Evolutionary conservation across 108 stramenopile genomes (phyloP).

Genomic region (Stephanodiscus triporus): DNA sequence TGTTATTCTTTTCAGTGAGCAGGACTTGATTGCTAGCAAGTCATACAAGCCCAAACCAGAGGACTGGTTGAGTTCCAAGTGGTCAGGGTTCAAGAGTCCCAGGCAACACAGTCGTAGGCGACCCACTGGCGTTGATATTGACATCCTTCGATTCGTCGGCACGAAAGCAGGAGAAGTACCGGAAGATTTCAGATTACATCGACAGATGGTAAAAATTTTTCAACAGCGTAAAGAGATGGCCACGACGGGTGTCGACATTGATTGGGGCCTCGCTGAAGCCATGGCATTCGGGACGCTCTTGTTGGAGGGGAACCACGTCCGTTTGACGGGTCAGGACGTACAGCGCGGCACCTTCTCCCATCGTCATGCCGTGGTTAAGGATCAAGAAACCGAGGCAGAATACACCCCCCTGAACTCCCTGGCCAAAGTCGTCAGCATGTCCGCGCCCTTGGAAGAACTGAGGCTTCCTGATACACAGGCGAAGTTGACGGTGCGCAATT

Average conservation of each 20-base stretch:
- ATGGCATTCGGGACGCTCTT: conserved; percentile 96
- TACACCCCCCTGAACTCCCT: conserved; percentile 93
- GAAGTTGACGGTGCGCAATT: conserved; percentile 91
- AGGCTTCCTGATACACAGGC: conserved; percentile 86
- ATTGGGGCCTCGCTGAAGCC: conserved; percentile 99
- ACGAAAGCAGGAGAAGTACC: conserved; percentile 84
- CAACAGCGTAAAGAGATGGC: conserved; percentile 82
- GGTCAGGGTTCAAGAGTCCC: conserved; percentile 95
- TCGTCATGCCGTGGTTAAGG: conserved; percentile 97
- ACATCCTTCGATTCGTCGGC: conserved; percentile 83
- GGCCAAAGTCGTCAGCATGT: conserved; percentile 78
- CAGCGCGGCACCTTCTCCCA: conserved; percentile 97
- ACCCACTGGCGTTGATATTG: conserved; percentile 92
- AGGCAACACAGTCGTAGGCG: conserved; percentile 86
- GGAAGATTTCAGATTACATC: conserved; percentile 90
- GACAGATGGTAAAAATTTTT: conserved; percentile 93
- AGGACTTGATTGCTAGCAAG: conserved; percentile 91
- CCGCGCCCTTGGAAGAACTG: conserved; percentile 81
- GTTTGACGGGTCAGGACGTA: conserved; percentile 98
- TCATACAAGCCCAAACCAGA: conserved; percentile 75
- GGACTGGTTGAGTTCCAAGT: conserved; percentile 94
- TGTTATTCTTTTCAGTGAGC: conserved; percentile 42
- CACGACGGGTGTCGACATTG: conserved; percentile 89
- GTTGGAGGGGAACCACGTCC: conserved; percentile 97
- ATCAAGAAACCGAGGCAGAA: conserved; percentile 91